These are phyloP conservation scores for Penicillium nordicum DNA, from an alignment of 2,329 filamentous ascomycete genomes.

Conservation along the genomic window DNA sequence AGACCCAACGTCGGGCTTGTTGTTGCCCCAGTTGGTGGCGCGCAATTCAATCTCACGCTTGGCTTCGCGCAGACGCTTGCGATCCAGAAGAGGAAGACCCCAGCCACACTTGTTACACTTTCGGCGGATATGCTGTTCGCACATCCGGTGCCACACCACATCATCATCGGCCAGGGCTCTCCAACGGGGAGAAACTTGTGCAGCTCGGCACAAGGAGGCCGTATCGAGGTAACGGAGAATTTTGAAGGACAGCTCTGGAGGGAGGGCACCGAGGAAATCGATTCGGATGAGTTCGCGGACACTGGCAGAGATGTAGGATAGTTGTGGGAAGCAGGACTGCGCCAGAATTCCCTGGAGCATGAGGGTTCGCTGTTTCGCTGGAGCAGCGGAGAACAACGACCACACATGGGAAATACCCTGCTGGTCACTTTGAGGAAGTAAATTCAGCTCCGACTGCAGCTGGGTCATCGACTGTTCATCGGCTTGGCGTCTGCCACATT, in stretches of 20 bases:
- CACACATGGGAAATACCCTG: slow-evolving; percentile 96
- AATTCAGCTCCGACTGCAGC: slow-evolving; percentile 84
- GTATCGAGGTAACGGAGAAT: slow-evolving; percentile 92
- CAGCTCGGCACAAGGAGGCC: slow-evolving; percentile 88
- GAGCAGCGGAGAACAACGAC: slow-evolving; percentile 95
- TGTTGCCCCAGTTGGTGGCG: slow-evolving; percentile 57
- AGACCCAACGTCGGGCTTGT: slow-evolving; percentile 49
- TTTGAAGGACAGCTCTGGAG: slow-evolving; percentile 86
- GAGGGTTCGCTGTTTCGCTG: slow-evolving; percentile 86
- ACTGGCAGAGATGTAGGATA: slow-evolving; percentile 86
- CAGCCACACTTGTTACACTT: slow-evolving; percentile 95
- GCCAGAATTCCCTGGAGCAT: slow-evolving; percentile 96
- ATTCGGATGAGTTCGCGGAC: slow-evolving; percentile 95
- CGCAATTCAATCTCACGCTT: slow-evolving; percentile 77
- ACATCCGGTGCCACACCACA: slow-evolving; percentile 97
- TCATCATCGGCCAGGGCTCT: slow-evolving; percentile 90
- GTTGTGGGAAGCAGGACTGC: slow-evolving; percentile 95
- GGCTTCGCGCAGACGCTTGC: slow-evolving; percentile 80
- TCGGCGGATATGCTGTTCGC: slow-evolving; percentile 90
- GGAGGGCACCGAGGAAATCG: slow-evolving; percentile 87
- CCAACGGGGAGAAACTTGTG: slow-evolving; percentile 89
- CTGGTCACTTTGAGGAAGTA: slow-evolving; percentile 77
- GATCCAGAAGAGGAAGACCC: slow-evolving; percentile 85
- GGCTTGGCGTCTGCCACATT: slow-evolving; percentile 78
- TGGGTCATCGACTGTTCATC: slow-evolving; percentile 96